phyloP scores from a whole-genome alignment of 164 flowering plant species.

The Chimonanthus salicifolius region DNA sequence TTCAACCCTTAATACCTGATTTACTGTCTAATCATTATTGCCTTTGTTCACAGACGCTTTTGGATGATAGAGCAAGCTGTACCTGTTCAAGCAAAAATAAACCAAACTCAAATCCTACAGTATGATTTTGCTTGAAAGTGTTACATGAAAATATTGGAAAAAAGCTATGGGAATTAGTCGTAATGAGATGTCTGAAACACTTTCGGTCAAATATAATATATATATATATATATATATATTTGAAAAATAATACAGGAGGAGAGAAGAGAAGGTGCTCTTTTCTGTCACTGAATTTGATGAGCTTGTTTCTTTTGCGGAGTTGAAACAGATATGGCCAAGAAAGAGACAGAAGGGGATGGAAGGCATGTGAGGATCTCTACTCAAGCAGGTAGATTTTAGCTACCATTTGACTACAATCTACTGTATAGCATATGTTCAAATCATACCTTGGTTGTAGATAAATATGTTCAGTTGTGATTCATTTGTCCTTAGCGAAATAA shows the following conservation, averaged over 20 bases:
- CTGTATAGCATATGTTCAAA: constrained; percentile 4
- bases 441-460: constrained; percentile 10
- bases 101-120: constrained; percentile 17
- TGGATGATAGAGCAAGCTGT: constrained; percentile 51
- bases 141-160: too few species aligned
- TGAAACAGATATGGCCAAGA: background rate
- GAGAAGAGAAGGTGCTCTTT: constrained; percentile 3
- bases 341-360: background rate
- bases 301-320: background rate
- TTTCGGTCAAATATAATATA: too few species aligned
- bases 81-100: constrained; percentile 45
- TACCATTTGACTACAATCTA: constrained; percentile 2
- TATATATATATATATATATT: too few species aligned
- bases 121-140: constrained; percentile 18
- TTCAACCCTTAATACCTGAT: background rate
- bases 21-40: background rate
- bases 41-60: constrained; percentile 39
- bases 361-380: background rate
- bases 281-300: background rate
- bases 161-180: too few species aligned
- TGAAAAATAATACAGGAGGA: background rate
- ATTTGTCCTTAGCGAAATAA: too few species aligned
- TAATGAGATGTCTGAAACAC: too few species aligned
- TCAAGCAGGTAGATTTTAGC: constrained; percentile 1
- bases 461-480: constrained; percentile 1